Evolutionary conservation across 2,329 filamentous ascomycete species (phyloP).

Genomic region (Alternaria consortialis): DNA sequence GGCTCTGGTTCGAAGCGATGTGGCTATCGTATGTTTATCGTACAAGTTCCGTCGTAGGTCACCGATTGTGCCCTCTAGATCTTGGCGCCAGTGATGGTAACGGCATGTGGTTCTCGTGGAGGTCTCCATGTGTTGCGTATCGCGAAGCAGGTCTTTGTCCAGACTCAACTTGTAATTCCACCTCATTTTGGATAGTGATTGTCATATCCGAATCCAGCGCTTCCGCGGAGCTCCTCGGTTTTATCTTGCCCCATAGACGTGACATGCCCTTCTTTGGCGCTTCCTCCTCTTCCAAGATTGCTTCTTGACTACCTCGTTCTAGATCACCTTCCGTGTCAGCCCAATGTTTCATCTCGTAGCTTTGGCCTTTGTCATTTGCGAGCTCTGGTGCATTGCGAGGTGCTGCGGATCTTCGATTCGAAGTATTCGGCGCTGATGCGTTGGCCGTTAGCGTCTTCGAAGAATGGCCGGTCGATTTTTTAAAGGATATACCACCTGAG

Average conservation of each 20-base stretch:
- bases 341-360: conserved; percentile 37
- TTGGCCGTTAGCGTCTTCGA: conserved; percentile 17
- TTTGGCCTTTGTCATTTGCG: conserved; percentile 22
- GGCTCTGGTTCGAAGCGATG: too few species aligned
- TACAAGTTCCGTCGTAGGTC: background rate
- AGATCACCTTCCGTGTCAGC: conserved; percentile 19
- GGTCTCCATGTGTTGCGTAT: background rate
- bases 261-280: conserved; percentile 2
- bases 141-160: conserved; percentile 6
- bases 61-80: background rate
- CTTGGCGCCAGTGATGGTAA: background rate
- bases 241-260: conserved; percentile 26
- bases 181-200: conserved; percentile 30
- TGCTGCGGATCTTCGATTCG: conserved; percentile 25
- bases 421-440: conserved; percentile 14
- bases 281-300: conserved; percentile 13
- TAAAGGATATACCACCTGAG: conserved; percentile 25
- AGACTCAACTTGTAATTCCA: conserved; percentile 25
- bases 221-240: background rate
- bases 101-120: conserved; percentile 11
- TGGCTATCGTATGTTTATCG: background rate
- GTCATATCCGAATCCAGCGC: conserved; percentile 25
- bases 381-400: conserved; percentile 24
- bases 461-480: conserved; percentile 5
- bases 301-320: conserved; percentile 14